Evolutionary conservation across 106 monocot genomes (phyloP), one percentile per base, ranked within the genome.

Genomic region (Dendrobium nobile): DNA sequence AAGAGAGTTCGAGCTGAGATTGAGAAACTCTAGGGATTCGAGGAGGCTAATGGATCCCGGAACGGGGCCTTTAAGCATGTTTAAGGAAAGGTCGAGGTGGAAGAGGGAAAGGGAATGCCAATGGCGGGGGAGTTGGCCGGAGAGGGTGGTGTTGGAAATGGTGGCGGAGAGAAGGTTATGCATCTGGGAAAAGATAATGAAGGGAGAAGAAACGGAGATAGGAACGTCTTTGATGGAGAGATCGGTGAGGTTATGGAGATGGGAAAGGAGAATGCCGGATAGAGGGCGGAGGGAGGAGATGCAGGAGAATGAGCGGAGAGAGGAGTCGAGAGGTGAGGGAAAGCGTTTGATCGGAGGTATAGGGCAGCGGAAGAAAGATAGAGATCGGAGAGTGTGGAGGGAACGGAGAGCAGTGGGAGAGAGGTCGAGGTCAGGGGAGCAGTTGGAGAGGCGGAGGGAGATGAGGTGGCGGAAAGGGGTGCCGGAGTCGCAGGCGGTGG

Each of bases 91-190:
- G 33, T 81, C 81, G 74, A 81, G 58, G 6, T 88, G 91, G 48
- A 82, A 47, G 77, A 97, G 86, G 17, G 90, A 77, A 47, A 97
- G 84, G 55, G 84, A 58, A 73, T 87, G 92, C 96, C 96, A 97
- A 68, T 88, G 90, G 75, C 78, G 88, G n/a, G 93, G 96, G 64
- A 97, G 58, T 7, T 26, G 44, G 44, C 95, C 92, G 80, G 92
- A 82, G 83, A 97, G 87, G 83, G 87, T 92, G 75, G 92, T 78
- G 56, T 58, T 51, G 82, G 92, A 87, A 86, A 96, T 73, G 78
- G 88, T 86, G 79, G 89, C 84, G 9, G 82, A 72, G 31, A 67
- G 58, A 41, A 97, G 90, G 41, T 45, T 75, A 20, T 8, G 82
- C 96, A 94, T 97, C 37, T 82, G 86, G 56, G 92, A 93, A 73